These are phyloP conservation scores for Gnomoniopsis smithogilvyi DNA, from an alignment of 2,329 filamentous ascomycete genomes.

Conservation along the genomic window DNA sequence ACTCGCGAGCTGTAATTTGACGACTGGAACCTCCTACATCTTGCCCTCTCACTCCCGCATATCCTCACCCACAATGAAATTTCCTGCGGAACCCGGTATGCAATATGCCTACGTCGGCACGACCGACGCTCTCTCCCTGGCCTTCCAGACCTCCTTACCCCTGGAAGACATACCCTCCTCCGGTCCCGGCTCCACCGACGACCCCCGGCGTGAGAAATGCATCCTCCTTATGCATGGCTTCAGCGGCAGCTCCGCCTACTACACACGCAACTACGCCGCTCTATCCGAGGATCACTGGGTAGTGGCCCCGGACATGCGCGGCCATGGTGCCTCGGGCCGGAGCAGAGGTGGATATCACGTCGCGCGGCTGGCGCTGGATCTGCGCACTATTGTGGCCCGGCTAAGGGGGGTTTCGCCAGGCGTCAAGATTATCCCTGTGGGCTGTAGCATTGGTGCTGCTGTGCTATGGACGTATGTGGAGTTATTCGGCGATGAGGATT, in stretches of 20 bases:
- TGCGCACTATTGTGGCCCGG: slow-evolving; percentile 29
- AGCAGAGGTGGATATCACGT: slow-evolving; percentile 35
- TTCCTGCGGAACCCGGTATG: slow-evolving; percentile 23
- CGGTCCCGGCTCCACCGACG: slow-evolving; percentile 4
- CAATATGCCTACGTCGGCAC: slow-evolving; percentile 25
- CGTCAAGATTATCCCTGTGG: slow-evolving; percentile 29
- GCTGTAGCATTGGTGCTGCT: slow-evolving; percentile 39
- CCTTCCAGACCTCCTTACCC: slow-evolving; percentile 33
- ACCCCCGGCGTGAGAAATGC: slow-evolving; percentile 22
- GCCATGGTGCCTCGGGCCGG: slow-evolving; percentile 33
- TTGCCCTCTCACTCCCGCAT: not conserved
- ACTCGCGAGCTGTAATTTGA: not conserved
- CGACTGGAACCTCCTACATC: not conserved
- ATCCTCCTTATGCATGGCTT: slow-evolving; percentile 39
- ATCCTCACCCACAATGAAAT: slow-evolving; percentile 1
- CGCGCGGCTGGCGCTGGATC: slow-evolving; percentile 36
- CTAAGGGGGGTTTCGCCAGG: slow-evolving; percentile 19
- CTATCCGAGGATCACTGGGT: slow-evolving; percentile 31
- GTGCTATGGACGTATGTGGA: slow-evolving; percentile 38
- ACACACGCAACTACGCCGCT: slow-evolving; percentile 30
- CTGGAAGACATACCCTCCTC: slow-evolving; percentile 14
- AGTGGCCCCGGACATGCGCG: slow-evolving; percentile 36
- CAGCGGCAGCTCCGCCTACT: slow-evolving; percentile 37
- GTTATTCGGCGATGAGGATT: slow-evolving; percentile 31
- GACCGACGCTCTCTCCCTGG: slow-evolving; percentile 32